Base-by-base conservation (phyloP, 805 yeast genomes). In the Yarrowia sp. region DNA sequence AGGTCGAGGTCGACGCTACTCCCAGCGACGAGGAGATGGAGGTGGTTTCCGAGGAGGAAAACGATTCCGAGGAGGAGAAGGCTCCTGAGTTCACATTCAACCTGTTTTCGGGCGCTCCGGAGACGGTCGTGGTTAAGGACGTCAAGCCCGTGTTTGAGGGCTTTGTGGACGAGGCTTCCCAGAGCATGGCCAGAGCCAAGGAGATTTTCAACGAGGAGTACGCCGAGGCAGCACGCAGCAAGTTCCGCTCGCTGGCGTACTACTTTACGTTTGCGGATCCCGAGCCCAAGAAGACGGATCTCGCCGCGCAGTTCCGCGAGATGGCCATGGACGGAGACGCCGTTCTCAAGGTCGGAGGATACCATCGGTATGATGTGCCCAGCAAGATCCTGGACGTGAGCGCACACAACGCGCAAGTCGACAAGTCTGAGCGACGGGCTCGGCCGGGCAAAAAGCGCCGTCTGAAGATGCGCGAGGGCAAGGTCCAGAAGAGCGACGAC, bases 391-490 rank as follows among this genome's bases (percentile, higher is more conserved):
- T 55, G 36, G 47, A 38, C 21, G 46, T 55, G n/a, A 38, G 29
- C 6, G 36, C 19, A 38, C 47, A 55, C 14, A 55, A 55, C 19
- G 61, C 33, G 6, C 29, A 38, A 16, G 38, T 55, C 14, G 47
- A 31, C 6, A 55, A 55, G 25, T 10, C 6, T 3, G 25, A 55
- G 16, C 27, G 38, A 39, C 18, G 61, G n/a, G 22, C 25, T 19
- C 18, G 47, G 13, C 61, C 62, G 14, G 61, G 62, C 6, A 59
- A 59, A 42, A 59, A 49, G 25, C 29, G 56, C 1, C 62, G 60
- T 9, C 31, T 7, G 27, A 21, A 22, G 42, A 32, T 24, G 61
- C 25, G 64, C 2, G 62, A 61, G 19, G 35, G 61, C n/a, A 61
- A 41, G 14, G 41, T 38, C 12, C 32, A 32, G 22, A 56, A 33